Evolutionary conservation across 1,284 basidiomycete species (phyloP), one percentile per base, ranked within the genome.

Genomic region (Apiotrichum gamsii): DNA sequence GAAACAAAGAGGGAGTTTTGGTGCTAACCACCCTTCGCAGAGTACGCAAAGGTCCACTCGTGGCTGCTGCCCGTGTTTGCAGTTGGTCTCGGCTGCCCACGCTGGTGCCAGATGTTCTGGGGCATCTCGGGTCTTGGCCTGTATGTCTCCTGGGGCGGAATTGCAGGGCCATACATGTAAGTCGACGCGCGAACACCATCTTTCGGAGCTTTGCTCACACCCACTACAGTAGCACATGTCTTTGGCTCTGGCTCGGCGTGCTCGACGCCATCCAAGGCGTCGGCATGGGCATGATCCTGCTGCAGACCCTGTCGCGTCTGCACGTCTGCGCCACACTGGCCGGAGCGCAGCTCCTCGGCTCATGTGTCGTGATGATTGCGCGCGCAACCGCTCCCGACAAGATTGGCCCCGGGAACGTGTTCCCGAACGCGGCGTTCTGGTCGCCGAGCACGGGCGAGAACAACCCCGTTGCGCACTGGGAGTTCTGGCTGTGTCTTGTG

Each of bases 191-290:
- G 20, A 10, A 35, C 8, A 14, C 4, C 18, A 3, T 36, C 32
- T 13, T 21, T 23, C 36, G 13, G 18, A 16, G n/a, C 20, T 19
- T 15, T 20, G 25, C 46, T 54, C 52, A 54, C 37, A 35, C n/a
- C n/a, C n/a, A 4, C 5, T 16, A 0, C 38, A 67, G 65, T 43
- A 85, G 86, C 41, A 80, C 88, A 25, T 85, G 83, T 25, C 73
- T 93, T 28, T 94, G 90, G 90, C 76, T 94, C 32, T 94, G 90
- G 90, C 79, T 94, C 13, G 90, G 89, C 64, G 90, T 94, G 31
- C 77, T 94, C 39, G 90, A 90, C 68, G 88, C 90, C 29, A 77
- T 94, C 35, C 90, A 94, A 69, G 90, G 90, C 72, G 90, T 93
- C 34, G 90, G 90, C 31, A 75, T 94, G 44, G 90, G 90, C 58